Evolutionary conservation across 352 stramenopile species (phyloP).

Genomic region (Globisporangium orthogonon): DNA sequence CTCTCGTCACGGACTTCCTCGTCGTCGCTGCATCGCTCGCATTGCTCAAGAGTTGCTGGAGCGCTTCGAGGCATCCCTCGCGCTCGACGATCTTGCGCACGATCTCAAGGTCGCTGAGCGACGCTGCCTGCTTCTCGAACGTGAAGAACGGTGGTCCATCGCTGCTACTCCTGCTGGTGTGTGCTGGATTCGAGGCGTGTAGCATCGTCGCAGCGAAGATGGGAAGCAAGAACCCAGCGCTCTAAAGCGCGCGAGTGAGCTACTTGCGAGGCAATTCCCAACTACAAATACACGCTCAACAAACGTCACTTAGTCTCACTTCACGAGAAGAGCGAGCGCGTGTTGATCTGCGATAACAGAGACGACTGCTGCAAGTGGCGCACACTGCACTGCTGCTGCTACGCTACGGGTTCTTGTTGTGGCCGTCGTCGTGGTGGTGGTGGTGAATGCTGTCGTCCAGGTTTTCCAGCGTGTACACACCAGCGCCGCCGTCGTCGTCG

Average conservation of each 20-base stretch:
- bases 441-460: slow-evolving; percentile 49
- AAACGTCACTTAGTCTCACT: too few species aligned
- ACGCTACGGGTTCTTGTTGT: slow-evolving; percentile 11
- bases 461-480: slow-evolving; percentile 59
- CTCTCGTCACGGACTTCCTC: background rate
- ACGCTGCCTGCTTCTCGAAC: slow-evolving; percentile 30
- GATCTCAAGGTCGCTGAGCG: slow-evolving; percentile 49
- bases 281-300: too few species aligned
- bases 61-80: slow-evolving; percentile 69
- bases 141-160: slow-evolving; percentile 16
- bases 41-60: slow-evolving; percentile 40
- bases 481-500: slow-evolving; percentile 13
- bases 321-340: too few species aligned
- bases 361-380: too few species aligned
- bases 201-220: background rate
- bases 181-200: background rate
- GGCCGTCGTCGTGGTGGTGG: slow-evolving; percentile 21
- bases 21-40: background rate
- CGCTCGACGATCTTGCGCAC: slow-evolving; percentile 77
- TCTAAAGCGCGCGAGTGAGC: too few species aligned
- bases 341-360: too few species aligned
- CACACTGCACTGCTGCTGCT: too few species aligned
- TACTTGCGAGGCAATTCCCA: too few species aligned
- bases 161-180: background rate
- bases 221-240: background rate